phyloP scores from a whole-genome alignment of 2,329 filamentous ascomycete genomes.

The Phialophora expanda region DNA sequence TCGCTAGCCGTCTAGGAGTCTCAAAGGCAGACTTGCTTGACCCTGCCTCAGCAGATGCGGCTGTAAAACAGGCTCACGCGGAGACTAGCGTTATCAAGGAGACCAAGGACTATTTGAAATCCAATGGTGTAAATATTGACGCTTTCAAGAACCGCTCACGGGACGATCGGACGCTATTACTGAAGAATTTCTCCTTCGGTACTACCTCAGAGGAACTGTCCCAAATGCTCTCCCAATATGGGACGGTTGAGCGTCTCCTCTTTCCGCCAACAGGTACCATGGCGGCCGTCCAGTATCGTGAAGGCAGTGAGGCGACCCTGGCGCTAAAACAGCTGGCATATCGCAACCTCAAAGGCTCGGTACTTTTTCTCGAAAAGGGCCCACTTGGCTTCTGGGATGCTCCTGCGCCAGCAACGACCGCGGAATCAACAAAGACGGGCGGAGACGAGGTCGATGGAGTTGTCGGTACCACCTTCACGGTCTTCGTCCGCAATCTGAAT shows the following conservation, averaged over 20 bases:
- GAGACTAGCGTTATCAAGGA: slow-evolving; percentile 97
- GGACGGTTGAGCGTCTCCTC: slow-evolving; percentile 77
- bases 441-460: slow-evolving; percentile 46
- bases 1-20: slow-evolving; percentile 83
- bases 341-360: slow-evolving; percentile 85
- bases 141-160: slow-evolving; percentile 85
- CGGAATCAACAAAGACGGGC: slow-evolving; percentile 23
- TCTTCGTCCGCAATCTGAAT: slow-evolving; percentile 93
- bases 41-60: slow-evolving; percentile 92
- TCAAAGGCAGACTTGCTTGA: slow-evolving; percentile 91
- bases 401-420: slow-evolving; percentile 40
- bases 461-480: slow-evolving; percentile 62
- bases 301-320: slow-evolving; percentile 76
- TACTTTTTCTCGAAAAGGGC: slow-evolving; percentile 91
- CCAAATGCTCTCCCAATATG: slow-evolving; percentile 82
- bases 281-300: slow-evolving; percentile 86
- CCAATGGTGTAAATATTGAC: slow-evolving; percentile 88
- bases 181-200: slow-evolving; percentile 92
- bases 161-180: slow-evolving; percentile 83
- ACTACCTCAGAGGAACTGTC: slow-evolving; percentile 79
- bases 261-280: slow-evolving; percentile 94
- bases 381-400: slow-evolving; percentile 76
- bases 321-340: slow-evolving; percentile 88
- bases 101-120: slow-evolving; percentile 86
- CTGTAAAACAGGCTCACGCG: slow-evolving; percentile 93